These are phyloP conservation scores for Pseudocercospora cruenta DNA, from an alignment of 2,329 filamentous ascomycete species.

Conservation along the genomic window DNA sequence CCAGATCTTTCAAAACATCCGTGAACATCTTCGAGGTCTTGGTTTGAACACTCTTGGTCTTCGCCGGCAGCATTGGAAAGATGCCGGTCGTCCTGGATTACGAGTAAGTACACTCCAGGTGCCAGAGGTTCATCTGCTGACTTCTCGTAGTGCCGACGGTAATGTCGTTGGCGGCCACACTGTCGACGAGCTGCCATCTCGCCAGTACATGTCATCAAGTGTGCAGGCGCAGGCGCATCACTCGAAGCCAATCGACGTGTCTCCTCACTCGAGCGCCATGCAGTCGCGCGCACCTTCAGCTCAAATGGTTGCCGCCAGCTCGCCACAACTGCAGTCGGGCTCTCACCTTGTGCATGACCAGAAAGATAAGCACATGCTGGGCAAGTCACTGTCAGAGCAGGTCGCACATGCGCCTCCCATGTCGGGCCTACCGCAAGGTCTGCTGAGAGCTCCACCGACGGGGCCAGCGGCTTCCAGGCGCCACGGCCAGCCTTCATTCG, in stretches of 20 bases:
- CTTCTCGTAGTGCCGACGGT: constrained; percentile 18
- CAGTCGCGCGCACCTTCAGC: not conserved
- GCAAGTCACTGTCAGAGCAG: not conserved
- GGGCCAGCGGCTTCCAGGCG: not conserved
- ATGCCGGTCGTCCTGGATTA: constrained; percentile 26
- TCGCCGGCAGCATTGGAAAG: constrained; percentile 1
- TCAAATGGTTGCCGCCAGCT: not conserved
- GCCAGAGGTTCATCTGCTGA: constrained; percentile 4
- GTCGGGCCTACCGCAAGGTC: not conserved
- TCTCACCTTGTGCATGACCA: not conserved
- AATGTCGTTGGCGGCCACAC: constrained; percentile 25
- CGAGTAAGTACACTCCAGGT: constrained; percentile 11
- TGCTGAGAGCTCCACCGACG: constrained; percentile 1
- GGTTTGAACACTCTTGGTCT: not conserved
- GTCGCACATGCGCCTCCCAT: not conserved
- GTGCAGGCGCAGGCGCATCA: not conserved
- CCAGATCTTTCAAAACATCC: not conserved
- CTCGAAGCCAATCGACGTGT: not conserved
- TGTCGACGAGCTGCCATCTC: constrained; percentile 20
- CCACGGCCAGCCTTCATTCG: not conserved
- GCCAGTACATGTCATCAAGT: not conserved
- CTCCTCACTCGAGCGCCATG: not conserved
- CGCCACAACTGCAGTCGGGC: not conserved
- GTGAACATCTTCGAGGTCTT: not conserved
- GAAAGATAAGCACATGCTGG: not conserved